Conservation (phyloP, 1,284 basidiomycete genomes). For the Tilletia walkeri region DNA sequence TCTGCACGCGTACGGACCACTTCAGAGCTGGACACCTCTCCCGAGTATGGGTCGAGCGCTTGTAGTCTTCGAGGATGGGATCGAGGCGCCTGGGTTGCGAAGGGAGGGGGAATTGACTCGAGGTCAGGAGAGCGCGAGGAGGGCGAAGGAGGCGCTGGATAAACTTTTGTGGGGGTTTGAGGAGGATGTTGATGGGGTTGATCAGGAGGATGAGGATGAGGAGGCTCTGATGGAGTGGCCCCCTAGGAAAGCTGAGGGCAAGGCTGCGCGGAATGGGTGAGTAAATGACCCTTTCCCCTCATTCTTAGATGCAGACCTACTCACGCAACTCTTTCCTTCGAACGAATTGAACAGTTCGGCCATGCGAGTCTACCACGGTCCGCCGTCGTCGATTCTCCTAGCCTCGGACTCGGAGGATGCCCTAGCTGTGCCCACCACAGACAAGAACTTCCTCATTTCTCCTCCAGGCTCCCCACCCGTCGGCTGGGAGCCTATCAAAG, state of each 20-base stretch:
- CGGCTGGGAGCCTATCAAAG: conserved; percentile 88
- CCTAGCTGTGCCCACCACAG: conserved; percentile 63
- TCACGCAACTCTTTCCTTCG: background rate
- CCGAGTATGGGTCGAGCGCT: conserved; percentile 43
- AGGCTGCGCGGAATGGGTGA: conserved; percentile 16
- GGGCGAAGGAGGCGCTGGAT: conserved; percentile 44
- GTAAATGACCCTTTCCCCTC: background rate
- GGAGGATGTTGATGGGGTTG: conserved; percentile 26
- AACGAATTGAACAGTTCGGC: background rate
- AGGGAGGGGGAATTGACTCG: background rate
- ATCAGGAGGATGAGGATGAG: background rate
- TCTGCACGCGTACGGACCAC: conserved; percentile 43
- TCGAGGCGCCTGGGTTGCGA: background rate
- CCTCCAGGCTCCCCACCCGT: conserved; percentile 97
- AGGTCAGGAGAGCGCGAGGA: conserved; percentile 28
- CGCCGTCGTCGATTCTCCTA: conserved; percentile 13
- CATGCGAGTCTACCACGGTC: conserved; percentile 25
- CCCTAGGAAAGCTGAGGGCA: conserved; percentile 15
- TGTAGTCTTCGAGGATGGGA: conserved; percentile 37
- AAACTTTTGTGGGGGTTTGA: conserved; percentile 40
- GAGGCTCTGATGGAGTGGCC: conserved; percentile 14
- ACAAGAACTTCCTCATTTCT: conserved; percentile 95
- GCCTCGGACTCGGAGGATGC: conserved; percentile 19
- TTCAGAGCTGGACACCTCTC: conserved; percentile 46
- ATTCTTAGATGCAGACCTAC: background rate